These are phyloP conservation scores for Hypoxylon sp. DNA, from an alignment of 2,329 filamentous ascomycete species.

Conservation along the genomic window DNA sequence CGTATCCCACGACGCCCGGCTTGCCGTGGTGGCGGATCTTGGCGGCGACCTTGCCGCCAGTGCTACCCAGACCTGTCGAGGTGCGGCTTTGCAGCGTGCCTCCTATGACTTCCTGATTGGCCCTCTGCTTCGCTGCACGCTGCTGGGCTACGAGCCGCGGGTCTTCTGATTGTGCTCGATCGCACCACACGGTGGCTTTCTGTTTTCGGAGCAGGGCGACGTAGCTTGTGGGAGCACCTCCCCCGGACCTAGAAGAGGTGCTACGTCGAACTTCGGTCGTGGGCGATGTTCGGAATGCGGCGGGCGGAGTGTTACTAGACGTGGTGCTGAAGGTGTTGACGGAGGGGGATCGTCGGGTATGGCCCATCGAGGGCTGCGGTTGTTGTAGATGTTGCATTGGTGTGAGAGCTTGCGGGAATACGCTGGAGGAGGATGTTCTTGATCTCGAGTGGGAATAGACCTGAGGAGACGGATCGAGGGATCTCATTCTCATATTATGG, in stretches of 20 bases:
- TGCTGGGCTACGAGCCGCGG: conserved; percentile 86
- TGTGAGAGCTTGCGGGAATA: conserved; percentile 59
- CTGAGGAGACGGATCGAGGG: conserved; percentile 52
- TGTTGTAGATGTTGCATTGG: conserved; percentile 56
- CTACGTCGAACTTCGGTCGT: conserved; percentile 78
- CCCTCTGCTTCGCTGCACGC: conserved; percentile 87
- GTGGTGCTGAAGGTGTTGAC: conserved; percentile 79
- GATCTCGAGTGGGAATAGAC: conserved; percentile 69
- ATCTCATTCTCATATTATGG: conserved; percentile 51
- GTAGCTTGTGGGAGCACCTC: conserved; percentile 78
- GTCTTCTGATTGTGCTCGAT: conserved; percentile 92
- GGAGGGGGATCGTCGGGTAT: conserved; percentile 73
- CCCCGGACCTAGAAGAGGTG: conserved; percentile 82
- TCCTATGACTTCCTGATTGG: conserved; percentile 85
- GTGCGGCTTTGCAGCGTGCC: conserved; percentile 68
- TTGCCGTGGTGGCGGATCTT: conserved; percentile 93
- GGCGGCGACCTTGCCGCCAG: conserved; percentile 76
- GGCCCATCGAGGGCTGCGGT: conserved; percentile 52
- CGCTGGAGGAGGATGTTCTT: conserved; percentile 70
- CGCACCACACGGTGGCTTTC: conserved; percentile 98
- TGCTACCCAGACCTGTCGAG: conserved; percentile 72
- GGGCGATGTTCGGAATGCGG: conserved; percentile 70
- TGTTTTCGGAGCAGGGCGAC: conserved; percentile 96
- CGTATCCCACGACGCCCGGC: conserved; percentile 82
- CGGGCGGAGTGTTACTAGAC: conserved; percentile 75